phyloP scores from a whole-genome alignment of 768 basidiomycete species.

The Russula sp. region DNA sequence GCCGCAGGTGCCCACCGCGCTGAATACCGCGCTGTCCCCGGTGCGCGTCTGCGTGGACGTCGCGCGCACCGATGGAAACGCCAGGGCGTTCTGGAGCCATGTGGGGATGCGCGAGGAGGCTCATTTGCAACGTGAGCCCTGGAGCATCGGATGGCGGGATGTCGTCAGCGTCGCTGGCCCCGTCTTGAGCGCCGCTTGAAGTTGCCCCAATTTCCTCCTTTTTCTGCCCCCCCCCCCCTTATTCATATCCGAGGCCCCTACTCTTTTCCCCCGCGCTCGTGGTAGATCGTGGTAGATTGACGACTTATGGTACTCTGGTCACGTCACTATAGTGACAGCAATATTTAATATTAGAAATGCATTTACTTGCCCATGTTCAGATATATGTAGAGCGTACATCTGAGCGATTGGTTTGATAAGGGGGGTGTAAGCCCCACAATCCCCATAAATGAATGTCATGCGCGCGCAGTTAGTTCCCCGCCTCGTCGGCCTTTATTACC shows the following conservation, averaged over 20 bases:
- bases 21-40: neutral
- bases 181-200: constrained; percentile 3
- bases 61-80: neutral
- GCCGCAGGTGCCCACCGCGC: constrained; percentile 7
- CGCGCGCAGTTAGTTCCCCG: too few species aligned
- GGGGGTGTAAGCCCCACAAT: too few species aligned
- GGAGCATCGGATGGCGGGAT: constrained; percentile 15
- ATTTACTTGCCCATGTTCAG: too few species aligned
- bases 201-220: too few species aligned
- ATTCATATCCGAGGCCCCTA: neutral
- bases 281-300: neutral
- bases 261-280: neutral
- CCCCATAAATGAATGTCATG: too few species aligned
- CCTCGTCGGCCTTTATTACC: too few species aligned
- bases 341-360: neutral
- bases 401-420: too few species aligned
- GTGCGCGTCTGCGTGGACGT: constrained; percentile 2
- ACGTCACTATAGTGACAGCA: neutral
- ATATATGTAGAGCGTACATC: too few species aligned
- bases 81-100: constrained; percentile 12
- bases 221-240: too few species aligned
- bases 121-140: neutral
- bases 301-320: neutral
- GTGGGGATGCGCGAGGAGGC: constrained; percentile 12
- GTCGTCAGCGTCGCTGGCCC: constrained; percentile 14